Conservation (phyloP, 1,284 basidiomycete species). For the Athelia sp. region DNA sequence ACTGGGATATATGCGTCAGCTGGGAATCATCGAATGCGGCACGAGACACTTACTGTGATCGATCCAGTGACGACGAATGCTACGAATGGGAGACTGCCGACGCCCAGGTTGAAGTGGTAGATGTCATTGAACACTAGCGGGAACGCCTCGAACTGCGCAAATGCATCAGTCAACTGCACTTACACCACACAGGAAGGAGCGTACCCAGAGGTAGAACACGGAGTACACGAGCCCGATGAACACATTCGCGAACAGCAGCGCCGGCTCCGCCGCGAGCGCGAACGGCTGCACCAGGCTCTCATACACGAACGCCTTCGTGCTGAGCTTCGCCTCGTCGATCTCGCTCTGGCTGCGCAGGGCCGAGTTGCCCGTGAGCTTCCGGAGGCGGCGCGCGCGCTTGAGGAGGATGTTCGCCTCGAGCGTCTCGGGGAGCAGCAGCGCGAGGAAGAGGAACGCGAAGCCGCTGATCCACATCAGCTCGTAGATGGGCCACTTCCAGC, state of each 20-base stretch:
- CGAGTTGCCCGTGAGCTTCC: conserved; percentile 22
- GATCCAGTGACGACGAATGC: conserved; percentile 34
- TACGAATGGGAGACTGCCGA: conserved; percentile 42
- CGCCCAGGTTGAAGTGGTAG: conserved; percentile 31
- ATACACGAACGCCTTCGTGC: conserved; percentile 13
- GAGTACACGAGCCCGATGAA: conserved; percentile 41
- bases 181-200: not conserved
- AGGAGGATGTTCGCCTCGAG: conserved; percentile 36
- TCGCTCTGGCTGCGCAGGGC: conserved; percentile 21
- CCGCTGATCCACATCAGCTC: conserved; percentile 43
- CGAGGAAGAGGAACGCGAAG: conserved; percentile 31
- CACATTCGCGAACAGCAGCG: conserved; percentile 33
- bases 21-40: conserved; percentile 7
- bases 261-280: conserved; percentile 37
- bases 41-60: conserved; percentile 7
- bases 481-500: conserved; percentile 54
- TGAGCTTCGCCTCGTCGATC: conserved; percentile 18
- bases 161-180: conserved; percentile 13
- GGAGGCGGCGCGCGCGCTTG: conserved; percentile 21
- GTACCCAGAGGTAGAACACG: conserved; percentile 16
- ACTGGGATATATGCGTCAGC: not conserved
- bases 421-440: conserved; percentile 50
- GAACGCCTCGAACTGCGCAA: conserved; percentile 25
- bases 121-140: conserved; percentile 27
- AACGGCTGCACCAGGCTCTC: conserved; percentile 33